Evolutionary conservation across 805 yeast genomes (phyloP).

Genomic region (Hyphopichia homilentoma): DNA sequence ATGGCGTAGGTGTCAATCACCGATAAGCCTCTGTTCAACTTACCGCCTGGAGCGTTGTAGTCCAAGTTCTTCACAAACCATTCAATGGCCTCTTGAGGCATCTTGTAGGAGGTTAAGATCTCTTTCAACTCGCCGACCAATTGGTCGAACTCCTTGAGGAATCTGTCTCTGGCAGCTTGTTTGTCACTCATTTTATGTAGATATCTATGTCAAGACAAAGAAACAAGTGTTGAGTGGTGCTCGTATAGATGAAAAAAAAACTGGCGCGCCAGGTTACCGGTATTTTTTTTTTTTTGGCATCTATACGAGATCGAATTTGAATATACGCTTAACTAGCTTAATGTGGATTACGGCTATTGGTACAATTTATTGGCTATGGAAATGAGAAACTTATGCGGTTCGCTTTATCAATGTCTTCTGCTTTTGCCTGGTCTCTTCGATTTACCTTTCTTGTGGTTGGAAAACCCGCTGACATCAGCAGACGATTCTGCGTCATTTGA

Average conservation of each 20-base stretch:
- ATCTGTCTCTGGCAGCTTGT: conserved; percentile 46
- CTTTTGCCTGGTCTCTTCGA: conserved; percentile 44
- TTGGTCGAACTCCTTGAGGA: conserved; percentile 66
- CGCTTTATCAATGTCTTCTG: no score
- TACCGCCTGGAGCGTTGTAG: conserved; percentile 95
- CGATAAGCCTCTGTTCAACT: conserved; percentile 91
- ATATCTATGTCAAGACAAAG: background rate
- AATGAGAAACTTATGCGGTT: no score
- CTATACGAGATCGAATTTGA: background rate
- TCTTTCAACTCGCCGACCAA: conserved; percentile 72
- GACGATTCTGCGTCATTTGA: conserved; percentile 71
- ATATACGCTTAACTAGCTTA: background rate
- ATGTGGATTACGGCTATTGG: no score
- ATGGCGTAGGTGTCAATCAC: conserved; percentile 90
- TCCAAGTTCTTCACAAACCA: conserved; percentile 76
- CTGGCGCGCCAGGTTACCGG: no score
- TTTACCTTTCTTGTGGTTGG: conserved; percentile 47
- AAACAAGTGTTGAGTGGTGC: background rate
- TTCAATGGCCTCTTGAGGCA: conserved; percentile 79
- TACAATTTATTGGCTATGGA: no score
- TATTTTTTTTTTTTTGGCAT: background rate
- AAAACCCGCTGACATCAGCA: conserved; percentile 61
- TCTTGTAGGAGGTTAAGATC: conserved; percentile 62
- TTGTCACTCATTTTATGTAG: conserved; percentile 25
- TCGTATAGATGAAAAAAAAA: no score